phyloP scores from a whole-genome alignment of 2,329 filamentous ascomycete species.

The Trichophyton mentagrophytes region DNA sequence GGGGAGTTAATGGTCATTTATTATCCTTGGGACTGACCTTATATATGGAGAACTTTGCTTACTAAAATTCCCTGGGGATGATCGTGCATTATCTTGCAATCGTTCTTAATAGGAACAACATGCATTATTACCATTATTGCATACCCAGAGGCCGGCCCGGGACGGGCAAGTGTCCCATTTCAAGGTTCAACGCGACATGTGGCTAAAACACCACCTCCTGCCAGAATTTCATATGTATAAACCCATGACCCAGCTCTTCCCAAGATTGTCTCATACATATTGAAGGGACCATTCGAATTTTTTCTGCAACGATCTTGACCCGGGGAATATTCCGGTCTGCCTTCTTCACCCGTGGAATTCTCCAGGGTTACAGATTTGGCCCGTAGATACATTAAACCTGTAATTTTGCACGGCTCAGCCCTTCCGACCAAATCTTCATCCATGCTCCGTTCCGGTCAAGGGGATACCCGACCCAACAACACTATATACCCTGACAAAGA shows the following conservation, averaged over 20 bases:
- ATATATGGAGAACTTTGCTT: constrained; percentile 17
- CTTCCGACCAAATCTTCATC: constrained; percentile 11
- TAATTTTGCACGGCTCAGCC: constrained; percentile 6
- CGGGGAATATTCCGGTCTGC: constrained; percentile 31
- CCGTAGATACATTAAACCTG: constrained; percentile 32
- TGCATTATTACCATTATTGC: no score
- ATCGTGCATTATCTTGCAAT: neutral
- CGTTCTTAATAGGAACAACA: no score
- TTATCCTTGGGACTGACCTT: constrained; percentile 35
- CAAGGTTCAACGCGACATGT: constrained; percentile 26
- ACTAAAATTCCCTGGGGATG: constrained; percentile 10
- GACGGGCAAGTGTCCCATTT: constrained; percentile 12
- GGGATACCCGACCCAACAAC: neutral
- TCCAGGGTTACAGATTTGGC: constrained; percentile 31
- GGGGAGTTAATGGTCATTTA: constrained; percentile 22
- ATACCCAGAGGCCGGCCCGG: no score
- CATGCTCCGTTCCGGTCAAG: neutral
- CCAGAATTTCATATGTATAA: constrained; percentile 10
- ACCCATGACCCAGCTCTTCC: constrained; percentile 8
- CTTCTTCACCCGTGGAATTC: constrained; percentile 21
- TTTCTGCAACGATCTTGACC: constrained; percentile 30
- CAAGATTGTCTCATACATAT: neutral
- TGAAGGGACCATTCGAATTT: constrained; percentile 23
- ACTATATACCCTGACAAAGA: neutral
- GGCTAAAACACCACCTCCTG: neutral